phyloP scores from a whole-genome alignment of 2,329 filamentous ascomycete genomes.

The Penicillium crustosum region DNA sequence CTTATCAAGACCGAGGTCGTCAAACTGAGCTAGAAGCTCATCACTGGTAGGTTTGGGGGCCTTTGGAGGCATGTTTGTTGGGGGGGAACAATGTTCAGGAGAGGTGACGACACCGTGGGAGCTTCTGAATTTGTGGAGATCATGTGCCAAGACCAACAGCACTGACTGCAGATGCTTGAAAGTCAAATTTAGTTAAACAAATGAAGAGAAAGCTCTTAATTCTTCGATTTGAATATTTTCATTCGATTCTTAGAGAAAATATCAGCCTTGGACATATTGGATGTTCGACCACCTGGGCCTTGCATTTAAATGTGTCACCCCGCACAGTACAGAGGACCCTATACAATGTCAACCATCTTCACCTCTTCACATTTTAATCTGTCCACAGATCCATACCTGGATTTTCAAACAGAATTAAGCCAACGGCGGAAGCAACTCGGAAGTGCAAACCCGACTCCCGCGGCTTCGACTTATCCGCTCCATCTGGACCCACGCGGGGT shows the following conservation, averaged over 20 bases:
- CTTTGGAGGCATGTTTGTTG: slow-evolving; percentile 38
- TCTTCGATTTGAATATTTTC: background rate
- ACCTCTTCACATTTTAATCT: background rate
- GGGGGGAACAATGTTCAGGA: slow-evolving; percentile 17
- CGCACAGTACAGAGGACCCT: background rate
- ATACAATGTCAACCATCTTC: background rate
- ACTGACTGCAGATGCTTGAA: background rate
- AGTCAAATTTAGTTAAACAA: background rate
- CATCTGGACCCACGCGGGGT: slow-evolving; percentile 24
- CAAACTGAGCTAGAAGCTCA: slow-evolving; percentile 53
- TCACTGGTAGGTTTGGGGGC: slow-evolving; percentile 46
- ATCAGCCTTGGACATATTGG: background rate
- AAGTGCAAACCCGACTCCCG: slow-evolving; percentile 12
- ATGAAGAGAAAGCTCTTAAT: background rate
- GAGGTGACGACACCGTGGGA: slow-evolving; percentile 29
- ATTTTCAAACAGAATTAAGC: background rate
- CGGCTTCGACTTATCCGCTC: slow-evolving; percentile 16
- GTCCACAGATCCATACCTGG: background rate
- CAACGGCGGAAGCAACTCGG: background rate
- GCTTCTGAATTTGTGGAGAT: slow-evolving; percentile 24
- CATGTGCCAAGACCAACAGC: slow-evolving; percentile 24
- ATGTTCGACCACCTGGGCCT: background rate
- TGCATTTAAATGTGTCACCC: background rate
- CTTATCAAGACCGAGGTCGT: slow-evolving; percentile 45
- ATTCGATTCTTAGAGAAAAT: background rate